Percentiles rank a stretch among this genome's conserved stretches.
phyloP scores from a whole-genome alignment of 768 basidiomycete species.

The Asterophora parasitica region DNA sequence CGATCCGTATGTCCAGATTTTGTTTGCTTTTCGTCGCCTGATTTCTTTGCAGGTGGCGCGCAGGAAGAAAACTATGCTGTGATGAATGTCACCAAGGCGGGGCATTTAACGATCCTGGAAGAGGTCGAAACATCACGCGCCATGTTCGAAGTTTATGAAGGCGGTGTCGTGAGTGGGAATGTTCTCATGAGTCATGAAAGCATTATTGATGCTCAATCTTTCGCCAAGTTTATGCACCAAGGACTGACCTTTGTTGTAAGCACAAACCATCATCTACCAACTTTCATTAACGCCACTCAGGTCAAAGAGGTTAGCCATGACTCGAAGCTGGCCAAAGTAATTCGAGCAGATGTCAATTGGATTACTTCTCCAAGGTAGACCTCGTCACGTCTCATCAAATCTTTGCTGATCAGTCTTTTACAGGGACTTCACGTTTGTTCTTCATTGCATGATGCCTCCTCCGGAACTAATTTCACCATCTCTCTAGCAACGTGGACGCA shows the following conservation, averaged over 20 bases:
- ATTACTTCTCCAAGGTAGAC: slow-evolving; percentile 64
- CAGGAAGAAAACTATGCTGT: slow-evolving; percentile 78
- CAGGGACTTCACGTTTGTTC: slow-evolving; percentile 71
- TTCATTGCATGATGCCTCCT: background rate
- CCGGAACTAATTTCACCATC: background rate
- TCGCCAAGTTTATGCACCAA: slow-evolving; percentile 84
- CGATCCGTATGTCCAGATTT: slow-evolving; percentile 47
- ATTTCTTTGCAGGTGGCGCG: slow-evolving; percentile 39
- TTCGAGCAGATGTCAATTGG: slow-evolving; percentile 79
- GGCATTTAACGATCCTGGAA: slow-evolving; percentile 53
- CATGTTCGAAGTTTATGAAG: slow-evolving; percentile 86
- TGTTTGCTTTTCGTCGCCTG: background rate
- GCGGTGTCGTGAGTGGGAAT: slow-evolving; percentile 59
- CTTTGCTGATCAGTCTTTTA: background rate
- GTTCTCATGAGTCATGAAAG: background rate
- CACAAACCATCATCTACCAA: background rate
- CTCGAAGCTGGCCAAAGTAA: slow-evolving; percentile 60
- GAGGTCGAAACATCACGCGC: slow-evolving; percentile 82
- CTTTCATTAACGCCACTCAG: slow-evolving; percentile 28
- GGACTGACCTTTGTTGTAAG: slow-evolving; percentile 74
- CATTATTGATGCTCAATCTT: background rate
- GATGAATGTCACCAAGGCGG: slow-evolving; percentile 52
- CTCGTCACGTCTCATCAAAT: background rate
- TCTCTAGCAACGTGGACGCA: slow-evolving; percentile 67
- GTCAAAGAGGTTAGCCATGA: slow-evolving; percentile 82